Percentiles rank a stretch among this genome's conserved stretches.
Evolutionary conservation across 2,329 filamentous ascomycete species (phyloP).

Genomic region (Uncinocarpus reesii): DNA sequence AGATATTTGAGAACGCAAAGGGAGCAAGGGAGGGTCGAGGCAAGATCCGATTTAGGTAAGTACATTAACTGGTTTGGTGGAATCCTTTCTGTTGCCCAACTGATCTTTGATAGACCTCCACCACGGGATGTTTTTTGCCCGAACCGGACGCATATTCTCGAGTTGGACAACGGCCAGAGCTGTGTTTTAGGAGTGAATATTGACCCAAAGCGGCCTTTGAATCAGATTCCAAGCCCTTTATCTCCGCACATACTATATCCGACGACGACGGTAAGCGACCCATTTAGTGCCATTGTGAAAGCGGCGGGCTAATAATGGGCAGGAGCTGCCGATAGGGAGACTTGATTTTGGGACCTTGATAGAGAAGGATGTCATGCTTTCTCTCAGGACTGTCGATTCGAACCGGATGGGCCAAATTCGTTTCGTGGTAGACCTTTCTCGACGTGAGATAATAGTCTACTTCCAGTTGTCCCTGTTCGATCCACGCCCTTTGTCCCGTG

Average conservation of each 20-base stretch:
- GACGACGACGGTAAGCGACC: conserved; percentile 27
- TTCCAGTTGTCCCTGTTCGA: conserved; percentile 32
- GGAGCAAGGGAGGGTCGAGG: conserved; percentile 36
- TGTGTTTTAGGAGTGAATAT: conserved; percentile 21
- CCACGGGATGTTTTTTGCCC: conserved; percentile 46
- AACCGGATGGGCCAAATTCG: conserved; percentile 20
- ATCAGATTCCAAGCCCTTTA: conserved; percentile 28
- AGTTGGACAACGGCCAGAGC: conserved; percentile 21
- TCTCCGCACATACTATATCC: conserved; percentile 27
- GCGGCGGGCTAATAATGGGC: background rate
- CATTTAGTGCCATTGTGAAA: background rate
- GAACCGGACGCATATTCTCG: conserved; percentile 21
- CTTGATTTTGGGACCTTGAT: conserved; percentile 55
- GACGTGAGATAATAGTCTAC: conserved; percentile 37
- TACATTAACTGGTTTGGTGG: background rate
- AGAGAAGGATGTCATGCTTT: conserved; percentile 47
- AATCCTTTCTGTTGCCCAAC: background rate
- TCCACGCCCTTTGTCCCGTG: conserved; percentile 1
- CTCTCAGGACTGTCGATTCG: conserved; percentile 42
- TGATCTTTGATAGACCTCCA: conserved; percentile 36
- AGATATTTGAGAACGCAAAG: conserved; percentile 41
- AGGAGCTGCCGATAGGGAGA: conserved; percentile 37
- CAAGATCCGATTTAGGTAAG: conserved; percentile 45
- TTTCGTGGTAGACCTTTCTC: conserved; percentile 36
- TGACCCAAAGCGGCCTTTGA: conserved; percentile 19